Percentiles rank a stretch among this genome's conserved stretches.
Evolutionary conservation across 2,329 filamentous ascomycete genomes (phyloP).

Genomic region (Colletotrichum tabaci): DNA sequence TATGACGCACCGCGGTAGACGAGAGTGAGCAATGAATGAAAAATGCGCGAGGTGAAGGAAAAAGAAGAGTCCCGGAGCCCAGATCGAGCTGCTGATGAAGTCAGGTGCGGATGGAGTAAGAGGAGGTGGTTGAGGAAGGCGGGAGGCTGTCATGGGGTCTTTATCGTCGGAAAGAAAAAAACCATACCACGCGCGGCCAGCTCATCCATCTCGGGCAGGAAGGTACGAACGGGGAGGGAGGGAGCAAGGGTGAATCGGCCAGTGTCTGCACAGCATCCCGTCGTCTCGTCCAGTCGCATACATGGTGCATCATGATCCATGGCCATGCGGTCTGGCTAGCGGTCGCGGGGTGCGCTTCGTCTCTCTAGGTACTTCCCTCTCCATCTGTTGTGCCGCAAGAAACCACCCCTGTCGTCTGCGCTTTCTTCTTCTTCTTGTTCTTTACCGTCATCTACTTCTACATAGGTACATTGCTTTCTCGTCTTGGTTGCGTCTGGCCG

Average conservation of each 20-base stretch:
- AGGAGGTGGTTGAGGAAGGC: slow-evolving; percentile 31
- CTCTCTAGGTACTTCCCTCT: too few species aligned
- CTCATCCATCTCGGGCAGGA: slow-evolving; percentile 10
- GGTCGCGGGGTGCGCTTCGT: slow-evolving; percentile 37
- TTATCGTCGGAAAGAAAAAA: slow-evolving; percentile 27
- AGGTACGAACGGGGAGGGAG: slow-evolving; percentile 14
- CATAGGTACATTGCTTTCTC: slow-evolving; percentile 14
- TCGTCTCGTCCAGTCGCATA: slow-evolving; percentile 24
- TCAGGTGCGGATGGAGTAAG: slow-evolving; percentile 34
- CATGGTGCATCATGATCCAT: slow-evolving; percentile 32
- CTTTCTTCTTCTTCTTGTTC: not conserved
- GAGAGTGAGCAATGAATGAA: slow-evolving; percentile 28
- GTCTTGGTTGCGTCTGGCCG: slow-evolving; percentile 9
- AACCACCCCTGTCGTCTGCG: slow-evolving; percentile 21
- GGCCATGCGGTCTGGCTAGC: slow-evolving; percentile 35
- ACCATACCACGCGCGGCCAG: slow-evolving; percentile 16
- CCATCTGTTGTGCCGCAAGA: slow-evolving; percentile 25
- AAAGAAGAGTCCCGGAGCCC: slow-evolving; percentile 25
- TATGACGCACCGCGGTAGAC: slow-evolving; percentile 35
- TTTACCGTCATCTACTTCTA: slow-evolving; percentile 19
- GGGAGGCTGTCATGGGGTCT: slow-evolving; percentile 40
- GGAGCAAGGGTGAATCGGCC: slow-evolving; percentile 15
- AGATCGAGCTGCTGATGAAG: slow-evolving; percentile 29
- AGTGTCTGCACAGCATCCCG: slow-evolving; percentile 21
- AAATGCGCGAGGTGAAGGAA: slow-evolving; percentile 20